phyloP scores from a whole-genome alignment of 352 stramenopile genomes.

The Phytophthora cactorum region DNA sequence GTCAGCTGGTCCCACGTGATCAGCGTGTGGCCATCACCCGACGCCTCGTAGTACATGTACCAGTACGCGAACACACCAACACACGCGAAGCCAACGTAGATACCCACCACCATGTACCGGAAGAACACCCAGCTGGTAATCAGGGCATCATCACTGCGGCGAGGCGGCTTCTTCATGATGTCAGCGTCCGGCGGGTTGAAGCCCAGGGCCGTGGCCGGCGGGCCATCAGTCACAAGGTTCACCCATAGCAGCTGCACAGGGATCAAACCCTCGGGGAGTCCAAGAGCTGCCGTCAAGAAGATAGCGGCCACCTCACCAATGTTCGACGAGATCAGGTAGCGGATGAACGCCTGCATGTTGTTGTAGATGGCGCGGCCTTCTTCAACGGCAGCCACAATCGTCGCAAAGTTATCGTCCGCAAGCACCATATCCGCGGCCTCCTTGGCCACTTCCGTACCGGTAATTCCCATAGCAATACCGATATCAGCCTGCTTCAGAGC shows the following conservation, averaged over 20 bases:
- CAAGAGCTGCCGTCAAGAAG: constrained; percentile 96
- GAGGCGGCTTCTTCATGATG: constrained; percentile 97
- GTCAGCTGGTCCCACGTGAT: constrained; percentile 92
- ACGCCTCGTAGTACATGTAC: constrained; percentile 93
- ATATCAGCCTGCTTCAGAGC: constrained; percentile 98
- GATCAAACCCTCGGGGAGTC: constrained; percentile 97
- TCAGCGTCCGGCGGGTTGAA: constrained; percentile 99
- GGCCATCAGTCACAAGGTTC: constrained; percentile 99
- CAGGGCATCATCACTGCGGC: constrained; percentile 96
- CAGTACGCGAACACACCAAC: constrained; percentile 94
- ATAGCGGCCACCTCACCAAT: constrained; percentile 99
- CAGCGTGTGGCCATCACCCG: constrained; percentile 92
- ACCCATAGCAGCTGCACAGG: constrained; percentile 99
- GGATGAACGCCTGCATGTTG: constrained; percentile 99
- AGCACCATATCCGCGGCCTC: constrained; percentile 99
- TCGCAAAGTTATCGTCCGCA: constrained; percentile 99
- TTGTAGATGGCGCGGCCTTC: constrained; percentile 92
- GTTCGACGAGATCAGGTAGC: constrained; percentile 99
- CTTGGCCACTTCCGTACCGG: constrained; percentile 98
- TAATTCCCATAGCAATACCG: constrained; percentile 98
- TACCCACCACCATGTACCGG: constrained; percentile 97
- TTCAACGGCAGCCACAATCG: constrained; percentile 95
- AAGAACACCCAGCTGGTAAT: constrained; percentile 98
- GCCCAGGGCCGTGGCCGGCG: constrained; percentile 97
- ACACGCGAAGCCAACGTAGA: constrained; percentile 93